Conservation (phyloP, 306 rosid species). For the Neltuma alba region DNA sequence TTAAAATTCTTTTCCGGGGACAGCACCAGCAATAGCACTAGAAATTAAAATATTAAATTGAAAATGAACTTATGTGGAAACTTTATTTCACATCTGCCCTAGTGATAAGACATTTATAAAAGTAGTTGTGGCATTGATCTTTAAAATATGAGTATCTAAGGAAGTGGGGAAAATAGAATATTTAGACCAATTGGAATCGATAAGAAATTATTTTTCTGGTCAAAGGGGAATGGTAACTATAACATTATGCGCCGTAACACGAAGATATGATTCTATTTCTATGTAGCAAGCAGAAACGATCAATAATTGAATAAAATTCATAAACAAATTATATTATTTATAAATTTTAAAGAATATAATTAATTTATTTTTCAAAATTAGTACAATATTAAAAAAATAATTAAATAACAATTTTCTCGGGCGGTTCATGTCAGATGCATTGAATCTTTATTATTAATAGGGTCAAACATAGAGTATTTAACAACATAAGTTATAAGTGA, state of each 20-base stretch:
- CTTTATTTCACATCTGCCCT: not conserved
- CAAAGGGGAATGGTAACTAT: not conserved
- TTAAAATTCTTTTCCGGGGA: not conserved
- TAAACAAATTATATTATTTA: too few species aligned
- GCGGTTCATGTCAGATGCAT: too few species aligned
- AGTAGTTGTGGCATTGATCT: not conserved
- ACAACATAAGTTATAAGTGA: not conserved
- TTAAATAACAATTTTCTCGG: too few species aligned
- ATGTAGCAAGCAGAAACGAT: too few species aligned
- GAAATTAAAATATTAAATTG: not conserved
- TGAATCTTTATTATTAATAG: not conserved
- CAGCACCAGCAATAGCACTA: not conserved
- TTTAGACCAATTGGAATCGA: not conserved
- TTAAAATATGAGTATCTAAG: conserved; percentile 12
- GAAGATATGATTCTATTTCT: too few species aligned
- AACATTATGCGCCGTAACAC: too few species aligned
- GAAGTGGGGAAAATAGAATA: conserved; percentile 27
- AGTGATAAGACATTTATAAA: not conserved
- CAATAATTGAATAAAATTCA: too few species aligned
- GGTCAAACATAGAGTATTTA: not conserved
- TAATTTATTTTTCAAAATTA: too few species aligned
- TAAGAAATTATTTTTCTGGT: too few species aligned
- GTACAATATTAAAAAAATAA: too few species aligned
- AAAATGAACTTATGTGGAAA: not conserved
- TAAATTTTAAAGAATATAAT: too few species aligned